phyloP scores from a whole-genome alignment of 805 yeast species.

The Sungouiella thailandica region DNA sequence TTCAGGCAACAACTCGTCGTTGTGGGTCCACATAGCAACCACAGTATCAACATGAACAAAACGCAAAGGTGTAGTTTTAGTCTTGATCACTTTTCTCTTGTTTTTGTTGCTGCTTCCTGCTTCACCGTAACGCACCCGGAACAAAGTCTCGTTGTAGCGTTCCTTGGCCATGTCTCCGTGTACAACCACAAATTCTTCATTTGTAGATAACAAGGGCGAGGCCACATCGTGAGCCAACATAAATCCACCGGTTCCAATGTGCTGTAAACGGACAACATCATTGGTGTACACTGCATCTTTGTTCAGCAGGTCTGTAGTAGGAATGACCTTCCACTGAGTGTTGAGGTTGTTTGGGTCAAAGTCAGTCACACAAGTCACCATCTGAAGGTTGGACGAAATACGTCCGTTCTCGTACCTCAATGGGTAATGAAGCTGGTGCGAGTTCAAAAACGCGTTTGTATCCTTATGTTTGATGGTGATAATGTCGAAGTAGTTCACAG shows the following conservation, averaged over 20 bases:
- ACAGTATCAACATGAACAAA: slow-evolving; percentile 79
- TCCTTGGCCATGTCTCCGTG: slow-evolving; percentile 52
- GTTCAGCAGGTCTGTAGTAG: slow-evolving; percentile 39
- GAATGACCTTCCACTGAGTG: slow-evolving; percentile 84
- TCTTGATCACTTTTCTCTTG: slow-evolving; percentile 49
- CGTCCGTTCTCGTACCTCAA: slow-evolving; percentile 95
- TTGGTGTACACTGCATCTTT: slow-evolving; percentile 49
- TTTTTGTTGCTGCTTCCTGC: slow-evolving; percentile 37
- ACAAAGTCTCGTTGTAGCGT: slow-evolving; percentile 69
- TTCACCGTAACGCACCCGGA: slow-evolving; percentile 56
- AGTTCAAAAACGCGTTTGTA: slow-evolving; percentile 76
- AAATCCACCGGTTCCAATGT: slow-evolving; percentile 72
- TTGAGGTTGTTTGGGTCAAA: slow-evolving; percentile 37
- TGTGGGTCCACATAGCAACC: slow-evolving; percentile 93
- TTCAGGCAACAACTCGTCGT: slow-evolving; percentile 79
- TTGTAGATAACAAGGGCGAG: slow-evolving; percentile 86
- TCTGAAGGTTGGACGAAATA: slow-evolving; percentile 90
- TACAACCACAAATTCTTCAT: slow-evolving; percentile 86
- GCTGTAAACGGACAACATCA: slow-evolving; percentile 74
- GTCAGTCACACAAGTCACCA: slow-evolving; percentile 67
- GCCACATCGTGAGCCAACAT: slow-evolving; percentile 93
- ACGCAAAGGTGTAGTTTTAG: slow-evolving; percentile 65
- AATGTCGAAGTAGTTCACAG: slow-evolving; percentile 69
- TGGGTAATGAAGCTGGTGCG: slow-evolving; percentile 74
- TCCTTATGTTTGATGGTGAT: slow-evolving; percentile 77